Conservation (phyloP, 139 green algal species). For the Micractinium conductrix region DNA sequence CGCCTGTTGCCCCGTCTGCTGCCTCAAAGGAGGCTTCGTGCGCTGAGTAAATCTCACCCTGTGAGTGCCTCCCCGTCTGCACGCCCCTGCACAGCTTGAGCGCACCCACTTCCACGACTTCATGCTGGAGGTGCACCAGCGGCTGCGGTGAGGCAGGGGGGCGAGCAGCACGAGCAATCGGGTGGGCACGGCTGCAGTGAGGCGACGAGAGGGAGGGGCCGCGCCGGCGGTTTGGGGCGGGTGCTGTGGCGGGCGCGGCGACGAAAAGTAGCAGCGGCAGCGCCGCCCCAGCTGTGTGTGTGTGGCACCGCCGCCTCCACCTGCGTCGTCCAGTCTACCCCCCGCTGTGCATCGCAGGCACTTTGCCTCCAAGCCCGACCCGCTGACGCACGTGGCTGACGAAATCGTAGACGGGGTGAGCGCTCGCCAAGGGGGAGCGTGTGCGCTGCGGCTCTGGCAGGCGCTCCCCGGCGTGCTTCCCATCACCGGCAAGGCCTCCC, state of each 20-base stretch:
- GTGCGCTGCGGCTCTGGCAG: background rate
- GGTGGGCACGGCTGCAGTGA: background rate
- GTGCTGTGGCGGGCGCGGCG: no score
- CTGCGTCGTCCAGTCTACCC: no score
- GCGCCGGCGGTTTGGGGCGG: no score
- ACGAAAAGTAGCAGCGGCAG: no score
- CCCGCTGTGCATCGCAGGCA: background rate
- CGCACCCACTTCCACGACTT: constrained; percentile 98
- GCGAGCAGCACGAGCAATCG: no score
- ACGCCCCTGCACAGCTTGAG: constrained; percentile 59
- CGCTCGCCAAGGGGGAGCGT: no score
- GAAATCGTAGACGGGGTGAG: constrained; percentile 45
- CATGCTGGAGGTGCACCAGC: constrained; percentile 95
- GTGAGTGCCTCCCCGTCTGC: no score
- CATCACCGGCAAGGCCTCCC: background rate
- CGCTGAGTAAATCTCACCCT: no score
- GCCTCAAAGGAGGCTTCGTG: no score
- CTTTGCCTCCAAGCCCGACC: constrained; percentile 11
- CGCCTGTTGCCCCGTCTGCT: no score
- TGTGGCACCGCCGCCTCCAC: background rate
- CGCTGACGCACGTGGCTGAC: constrained; percentile 69
- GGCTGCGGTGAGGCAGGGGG: constrained; percentile 7
- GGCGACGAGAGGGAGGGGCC: no score
- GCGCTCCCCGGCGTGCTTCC: background rate
- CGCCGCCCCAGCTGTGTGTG: no score